Percentiles rank a stretch among this genome's conserved stretches.
Evolutionary conservation across 2,329 filamentous ascomycete genomes (phyloP).

Genomic region (Apiospora pterosperma): DNA sequence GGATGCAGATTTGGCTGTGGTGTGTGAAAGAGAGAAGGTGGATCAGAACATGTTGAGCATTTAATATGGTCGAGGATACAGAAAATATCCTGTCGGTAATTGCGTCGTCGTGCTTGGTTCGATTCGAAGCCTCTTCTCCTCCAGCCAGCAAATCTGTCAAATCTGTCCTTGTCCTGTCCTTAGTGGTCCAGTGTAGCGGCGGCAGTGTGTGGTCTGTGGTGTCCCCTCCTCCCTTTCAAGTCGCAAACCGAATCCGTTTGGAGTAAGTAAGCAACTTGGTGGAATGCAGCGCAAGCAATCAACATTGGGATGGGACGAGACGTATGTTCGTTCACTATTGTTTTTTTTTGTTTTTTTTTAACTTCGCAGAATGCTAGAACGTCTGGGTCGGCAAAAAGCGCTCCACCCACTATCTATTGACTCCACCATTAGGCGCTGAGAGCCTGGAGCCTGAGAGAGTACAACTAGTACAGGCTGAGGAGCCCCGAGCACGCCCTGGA

Average conservation of each 20-base stretch:
- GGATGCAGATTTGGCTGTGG: background rate
- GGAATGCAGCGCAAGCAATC: background rate
- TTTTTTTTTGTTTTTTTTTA: background rate
- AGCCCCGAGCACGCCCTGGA: background rate
- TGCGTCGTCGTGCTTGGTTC: background rate
- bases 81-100: background rate
- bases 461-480: too few species aligned
- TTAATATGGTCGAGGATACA: background rate
- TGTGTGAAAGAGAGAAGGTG: background rate
- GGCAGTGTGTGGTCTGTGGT: background rate
- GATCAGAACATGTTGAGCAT: background rate
- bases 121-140: background rate
- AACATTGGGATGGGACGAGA: background rate
- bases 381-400: background rate
- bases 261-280: background rate
- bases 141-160: background rate
- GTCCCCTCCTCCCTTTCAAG: background rate
- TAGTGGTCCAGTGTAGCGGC: background rate
- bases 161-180: too few species aligned
- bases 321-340: background rate
- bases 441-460: too few species aligned
- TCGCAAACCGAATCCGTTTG: background rate
- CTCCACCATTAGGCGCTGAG: background rate
- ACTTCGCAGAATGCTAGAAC: background rate
- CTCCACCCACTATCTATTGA: background rate